These are phyloP conservation scores for Colletotrichum sp. DNA, from an alignment of 2,329 filamentous ascomycete species.

Conservation along the genomic window DNA sequence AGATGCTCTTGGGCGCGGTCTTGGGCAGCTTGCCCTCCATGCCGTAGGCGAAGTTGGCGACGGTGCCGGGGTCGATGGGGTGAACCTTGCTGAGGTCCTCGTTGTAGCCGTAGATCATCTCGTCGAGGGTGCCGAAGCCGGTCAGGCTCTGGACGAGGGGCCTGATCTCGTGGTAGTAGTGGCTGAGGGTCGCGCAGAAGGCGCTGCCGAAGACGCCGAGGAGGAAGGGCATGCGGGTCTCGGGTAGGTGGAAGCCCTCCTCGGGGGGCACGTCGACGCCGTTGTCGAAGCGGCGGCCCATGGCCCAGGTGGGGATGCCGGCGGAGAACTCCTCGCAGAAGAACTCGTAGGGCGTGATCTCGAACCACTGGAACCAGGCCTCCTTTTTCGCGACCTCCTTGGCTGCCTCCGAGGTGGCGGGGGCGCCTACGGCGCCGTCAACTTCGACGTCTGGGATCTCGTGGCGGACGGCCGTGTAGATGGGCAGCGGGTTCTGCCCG, in stretches of 20 bases:
- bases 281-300: conserved; percentile 81
- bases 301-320: conserved; percentile 92
- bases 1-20: conserved; percentile 80
- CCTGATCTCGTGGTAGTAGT: conserved; percentile 95
- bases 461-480: conserved; percentile 94
- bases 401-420: conserved; percentile 46
- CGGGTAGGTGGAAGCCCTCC: conserved; percentile 75
- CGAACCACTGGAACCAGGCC: conserved; percentile 98
- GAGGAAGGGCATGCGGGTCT: conserved; percentile 81
- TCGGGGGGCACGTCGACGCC: conserved; percentile 71
- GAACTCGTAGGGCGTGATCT: conserved; percentile 92
- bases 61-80: conserved; percentile 87
- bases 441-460: conserved; percentile 78
- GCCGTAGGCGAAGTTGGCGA: conserved; percentile 88
- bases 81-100: conserved; percentile 90
- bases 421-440: conserved; percentile 36
- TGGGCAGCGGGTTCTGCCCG: conserved; percentile 85
- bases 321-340: conserved; percentile 92
- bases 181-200: conserved; percentile 92
- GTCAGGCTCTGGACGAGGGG: conserved; percentile 77
- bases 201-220: conserved; percentile 97
- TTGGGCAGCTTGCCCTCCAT: conserved; percentile 78
- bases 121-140: conserved; percentile 79
- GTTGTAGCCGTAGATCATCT: conserved; percentile 77
- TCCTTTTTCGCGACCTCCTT: conserved; percentile 65